Evolutionary conservation across 495 filamentous ascomycete species (phyloP).

Genomic region (Platismatia glauca): DNA sequence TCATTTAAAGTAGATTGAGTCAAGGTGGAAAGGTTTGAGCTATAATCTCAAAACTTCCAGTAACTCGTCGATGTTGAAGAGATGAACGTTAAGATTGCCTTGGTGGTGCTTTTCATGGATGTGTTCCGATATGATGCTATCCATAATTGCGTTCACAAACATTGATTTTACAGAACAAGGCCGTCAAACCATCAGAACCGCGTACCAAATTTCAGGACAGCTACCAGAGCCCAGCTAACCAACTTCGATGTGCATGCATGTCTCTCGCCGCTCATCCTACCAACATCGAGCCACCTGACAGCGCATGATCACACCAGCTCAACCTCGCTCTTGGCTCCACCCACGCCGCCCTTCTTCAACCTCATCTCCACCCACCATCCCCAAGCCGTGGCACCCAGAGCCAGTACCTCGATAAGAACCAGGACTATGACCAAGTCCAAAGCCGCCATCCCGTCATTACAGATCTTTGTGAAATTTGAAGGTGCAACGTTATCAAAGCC

Average conservation of each 20-base stretch:
- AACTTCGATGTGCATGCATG: neutral
- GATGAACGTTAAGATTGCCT: neutral
- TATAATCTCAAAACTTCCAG: neutral
- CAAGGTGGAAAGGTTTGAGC: neutral
- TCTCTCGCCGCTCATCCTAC: neutral
- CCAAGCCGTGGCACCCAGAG: slow-evolving; percentile 33
- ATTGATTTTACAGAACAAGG: neutral
- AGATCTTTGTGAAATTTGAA: slow-evolving; percentile 37
- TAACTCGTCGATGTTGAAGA: neutral
- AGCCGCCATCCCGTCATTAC: slow-evolving; percentile 32
- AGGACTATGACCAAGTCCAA: slow-evolving; percentile 37
- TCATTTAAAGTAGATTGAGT: neutral
- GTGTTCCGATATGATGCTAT: neutral
- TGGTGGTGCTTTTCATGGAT: neutral
- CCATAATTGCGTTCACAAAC: neutral
- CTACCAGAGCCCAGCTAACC: slow-evolving; percentile 10
- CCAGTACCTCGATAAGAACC: slow-evolving; percentile 37
- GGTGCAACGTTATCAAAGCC: slow-evolving; percentile 26
- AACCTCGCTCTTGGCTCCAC: slow-evolving; percentile 17
- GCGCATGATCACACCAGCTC: slow-evolving; percentile 12
- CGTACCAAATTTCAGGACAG: neutral
- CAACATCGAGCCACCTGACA: too few species aligned
- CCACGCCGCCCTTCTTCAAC: slow-evolving; percentile 30
- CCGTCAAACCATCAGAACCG: neutral
- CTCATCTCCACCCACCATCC: slow-evolving; percentile 36